These are phyloP conservation scores for Elsinoe necatrix DNA, from an alignment of 2,329 filamentous ascomycete genomes.

Conservation along the genomic window DNA sequence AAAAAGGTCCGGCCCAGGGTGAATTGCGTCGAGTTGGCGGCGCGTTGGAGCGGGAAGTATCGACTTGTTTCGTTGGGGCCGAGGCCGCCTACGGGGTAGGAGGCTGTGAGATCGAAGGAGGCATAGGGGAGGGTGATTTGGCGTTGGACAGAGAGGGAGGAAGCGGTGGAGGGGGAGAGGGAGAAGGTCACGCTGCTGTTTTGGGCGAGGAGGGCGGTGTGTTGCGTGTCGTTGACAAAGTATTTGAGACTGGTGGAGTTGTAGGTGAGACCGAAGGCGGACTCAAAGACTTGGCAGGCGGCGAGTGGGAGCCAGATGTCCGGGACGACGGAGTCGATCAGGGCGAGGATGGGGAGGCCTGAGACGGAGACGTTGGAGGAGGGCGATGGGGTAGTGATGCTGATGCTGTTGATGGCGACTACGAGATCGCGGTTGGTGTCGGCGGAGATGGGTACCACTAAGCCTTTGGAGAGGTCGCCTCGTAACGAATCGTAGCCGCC, in stretches of 20 bases:
- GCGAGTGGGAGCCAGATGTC: conserved; percentile 35
- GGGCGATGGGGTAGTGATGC: conserved; percentile 29
- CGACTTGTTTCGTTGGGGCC: conserved; percentile 45
- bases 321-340: conserved; percentile 35
- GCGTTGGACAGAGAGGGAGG: conserved; percentile 29
- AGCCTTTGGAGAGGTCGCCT: conserved; percentile 49
- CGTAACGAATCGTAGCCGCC: conserved; percentile 61
- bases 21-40: conserved; percentile 46
- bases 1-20: conserved; percentile 61
- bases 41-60: conserved; percentile 59
- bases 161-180: conserved; percentile 31
- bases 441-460: conserved; percentile 48
- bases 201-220: conserved; percentile 26
- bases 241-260: conserved; percentile 30
- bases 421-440: conserved; percentile 53
- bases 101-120: conserved; percentile 42
- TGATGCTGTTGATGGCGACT: conserved; percentile 41
- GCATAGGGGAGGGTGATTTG: conserved; percentile 41
- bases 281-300: conserved; percentile 29
- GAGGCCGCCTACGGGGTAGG: conserved; percentile 45
- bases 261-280: conserved; percentile 33
- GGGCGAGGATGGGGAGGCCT: conserved; percentile 35
- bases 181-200: conserved; percentile 39
- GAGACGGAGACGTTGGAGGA: conserved; percentile 29
- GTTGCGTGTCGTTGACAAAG: conserved; percentile 32